Percentiles rank a stretch among this genome's conserved stretches.
These are phyloP conservation scores for Ustilago trichophora DNA, from an alignment of 1,284 basidiomycete genomes.

Conservation along the genomic window DNA sequence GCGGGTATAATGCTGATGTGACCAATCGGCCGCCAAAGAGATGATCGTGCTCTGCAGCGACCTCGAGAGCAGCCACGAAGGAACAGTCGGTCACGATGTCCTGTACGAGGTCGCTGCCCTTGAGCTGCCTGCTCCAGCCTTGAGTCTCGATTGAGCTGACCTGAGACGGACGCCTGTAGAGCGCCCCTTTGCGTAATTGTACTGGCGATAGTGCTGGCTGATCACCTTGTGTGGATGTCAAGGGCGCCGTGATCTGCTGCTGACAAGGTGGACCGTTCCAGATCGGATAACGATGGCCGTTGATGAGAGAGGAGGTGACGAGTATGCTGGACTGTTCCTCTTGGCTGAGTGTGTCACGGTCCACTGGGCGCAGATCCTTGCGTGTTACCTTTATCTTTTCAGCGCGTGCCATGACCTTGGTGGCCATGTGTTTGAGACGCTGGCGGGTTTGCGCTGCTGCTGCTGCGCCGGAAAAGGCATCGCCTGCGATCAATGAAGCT, in stretches of 20 bases:
- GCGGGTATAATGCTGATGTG: slow-evolving; percentile 70
- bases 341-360: slow-evolving; percentile 32
- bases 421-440: slow-evolving; percentile 73
- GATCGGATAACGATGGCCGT: slow-evolving; percentile 16
- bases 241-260: no score
- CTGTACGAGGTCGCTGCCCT: slow-evolving; percentile 75
- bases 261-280: no score
- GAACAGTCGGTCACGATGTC: slow-evolving; percentile 89
- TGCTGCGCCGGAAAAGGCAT: neutral
- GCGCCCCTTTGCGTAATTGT: slow-evolving; percentile 19
- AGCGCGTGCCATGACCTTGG: slow-evolving; percentile 79
- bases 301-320: slow-evolving; percentile 38
- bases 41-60: slow-evolving; percentile 78
- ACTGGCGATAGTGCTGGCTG: slow-evolving; percentile 27
- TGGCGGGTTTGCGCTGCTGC: slow-evolving; percentile 32
- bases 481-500: neutral
- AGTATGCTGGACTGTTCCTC: slow-evolving; percentile 42
- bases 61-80: slow-evolving; percentile 83
- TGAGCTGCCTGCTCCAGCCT: slow-evolving; percentile 4
- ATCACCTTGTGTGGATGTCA: no score
- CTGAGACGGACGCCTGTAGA: slow-evolving; percentile 7
- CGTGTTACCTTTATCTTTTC: slow-evolving; percentile 81
- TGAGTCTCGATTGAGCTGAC: neutral
- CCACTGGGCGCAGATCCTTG: slow-evolving; percentile 65
- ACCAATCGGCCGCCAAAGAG: slow-evolving; percentile 73